Evolutionary conservation across 1,284 basidiomycete genomes (phyloP).

Genomic region (Cryptococcus sp.): DNA sequence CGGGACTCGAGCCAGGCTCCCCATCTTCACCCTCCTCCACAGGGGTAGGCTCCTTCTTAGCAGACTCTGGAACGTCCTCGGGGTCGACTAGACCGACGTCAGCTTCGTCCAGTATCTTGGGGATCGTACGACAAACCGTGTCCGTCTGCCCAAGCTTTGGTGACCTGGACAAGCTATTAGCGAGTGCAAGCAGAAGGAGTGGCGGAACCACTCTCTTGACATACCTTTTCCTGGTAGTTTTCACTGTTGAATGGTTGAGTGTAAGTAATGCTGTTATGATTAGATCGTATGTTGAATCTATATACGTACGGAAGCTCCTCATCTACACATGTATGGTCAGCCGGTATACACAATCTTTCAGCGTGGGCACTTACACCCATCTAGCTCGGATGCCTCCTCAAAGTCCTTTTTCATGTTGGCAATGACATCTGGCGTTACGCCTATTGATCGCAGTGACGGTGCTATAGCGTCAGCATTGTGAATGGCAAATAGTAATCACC

Average conservation of each 20-base stretch:
- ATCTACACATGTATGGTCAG: slow-evolving; percentile 12
- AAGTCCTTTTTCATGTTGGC: slow-evolving; percentile 70
- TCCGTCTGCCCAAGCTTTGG: slow-evolving; percentile 69
- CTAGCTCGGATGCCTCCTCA: slow-evolving; percentile 59
- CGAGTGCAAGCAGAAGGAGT: not conserved
- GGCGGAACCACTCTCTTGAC: not conserved
- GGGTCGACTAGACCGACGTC: slow-evolving; percentile 59
- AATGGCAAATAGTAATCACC: too few species aligned
- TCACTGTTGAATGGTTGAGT: slow-evolving; percentile 13
- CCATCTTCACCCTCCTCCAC: slow-evolving; percentile 17
- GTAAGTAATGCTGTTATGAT: not conserved
- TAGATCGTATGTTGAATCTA: not conserved
- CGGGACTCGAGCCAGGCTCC: slow-evolving; percentile 17
- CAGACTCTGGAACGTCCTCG: slow-evolving; percentile 73
- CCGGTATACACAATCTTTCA: not conserved
- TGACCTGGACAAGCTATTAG: slow-evolving; percentile 50
- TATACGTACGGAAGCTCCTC: slow-evolving; percentile 45
- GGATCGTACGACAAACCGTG: slow-evolving; percentile 47
- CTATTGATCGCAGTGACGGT: slow-evolving; percentile 59
- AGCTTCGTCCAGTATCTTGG: not conserved
- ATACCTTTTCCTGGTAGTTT: slow-evolving; percentile 56
- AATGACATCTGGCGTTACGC: slow-evolving; percentile 68
- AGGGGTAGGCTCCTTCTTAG: slow-evolving; percentile 58
- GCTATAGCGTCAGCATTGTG: not conserved
- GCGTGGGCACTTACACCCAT: slow-evolving; percentile 40